Percentiles rank a stretch among this genome's conserved stretches.
phyloP scores from a whole-genome alignment of 2,329 filamentous ascomycete genomes.

The Curvularia spicifera region DNA sequence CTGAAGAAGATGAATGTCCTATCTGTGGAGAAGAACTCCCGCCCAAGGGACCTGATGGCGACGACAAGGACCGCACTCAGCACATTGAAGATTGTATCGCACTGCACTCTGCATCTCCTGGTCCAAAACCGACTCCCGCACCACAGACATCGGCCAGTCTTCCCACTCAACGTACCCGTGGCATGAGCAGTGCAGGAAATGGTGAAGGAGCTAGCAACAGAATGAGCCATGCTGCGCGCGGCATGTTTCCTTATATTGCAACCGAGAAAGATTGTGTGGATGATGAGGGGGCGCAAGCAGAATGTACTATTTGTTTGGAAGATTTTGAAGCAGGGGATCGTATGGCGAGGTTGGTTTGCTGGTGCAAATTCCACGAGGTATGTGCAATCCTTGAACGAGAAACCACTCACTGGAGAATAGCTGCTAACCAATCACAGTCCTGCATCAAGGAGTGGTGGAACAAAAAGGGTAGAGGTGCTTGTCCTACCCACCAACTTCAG shows the following conservation, averaged over 20 bases:
- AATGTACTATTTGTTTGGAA: conserved; percentile 70
- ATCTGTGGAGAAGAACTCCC: conserved; percentile 77
- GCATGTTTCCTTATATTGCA: conserved; percentile 62
- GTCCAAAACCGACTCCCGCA: conserved; percentile 19
- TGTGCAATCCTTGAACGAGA: conserved; percentile 10
- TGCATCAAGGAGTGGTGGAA: conserved; percentile 69
- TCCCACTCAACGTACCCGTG: conserved; percentile 39
- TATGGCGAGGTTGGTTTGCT: conserved; percentile 66
- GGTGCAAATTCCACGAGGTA: conserved; percentile 68
- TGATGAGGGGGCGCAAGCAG: conserved; percentile 58
- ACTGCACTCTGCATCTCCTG: conserved; percentile 35
- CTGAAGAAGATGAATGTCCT: conserved; percentile 79
- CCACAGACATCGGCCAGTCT: conserved; percentile 36
- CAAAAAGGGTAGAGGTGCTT: conserved; percentile 61
- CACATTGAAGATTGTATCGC: conserved; percentile 55
- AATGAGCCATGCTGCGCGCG: conserved; percentile 36
- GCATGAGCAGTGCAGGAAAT: conserved; percentile 40
- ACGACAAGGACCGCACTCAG: conserved; percentile 50
- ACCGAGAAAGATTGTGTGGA: conserved; percentile 69
- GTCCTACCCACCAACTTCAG: conserved; percentile 64
- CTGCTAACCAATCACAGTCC: conserved; percentile 30
- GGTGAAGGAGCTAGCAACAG: conserved; percentile 37
- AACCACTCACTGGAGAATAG: neutral
- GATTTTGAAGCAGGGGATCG: conserved; percentile 67
- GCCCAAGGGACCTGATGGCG: conserved; percentile 50